Percentiles rank a stretch among this genome's conserved stretches.
Conservation (phyloP, 352 stramenopile species). For the Elongisporangium anandrum region DNA sequence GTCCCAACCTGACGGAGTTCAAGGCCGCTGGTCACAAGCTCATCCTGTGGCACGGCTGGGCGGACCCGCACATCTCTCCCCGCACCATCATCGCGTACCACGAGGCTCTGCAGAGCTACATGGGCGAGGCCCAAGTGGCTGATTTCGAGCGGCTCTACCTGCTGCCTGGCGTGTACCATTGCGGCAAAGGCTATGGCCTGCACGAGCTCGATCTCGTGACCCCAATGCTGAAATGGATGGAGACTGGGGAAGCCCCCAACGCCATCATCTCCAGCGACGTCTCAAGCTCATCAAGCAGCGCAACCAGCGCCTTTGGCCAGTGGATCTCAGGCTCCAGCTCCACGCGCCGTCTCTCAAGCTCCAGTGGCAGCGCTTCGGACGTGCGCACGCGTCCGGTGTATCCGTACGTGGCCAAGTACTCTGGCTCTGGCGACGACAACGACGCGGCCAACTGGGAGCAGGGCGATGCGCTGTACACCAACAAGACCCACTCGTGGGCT, state of each 20-base stretch:
- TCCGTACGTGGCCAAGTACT: slow-evolving; percentile 22
- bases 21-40: slow-evolving; percentile 30
- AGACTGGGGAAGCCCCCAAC: slow-evolving; percentile 20
- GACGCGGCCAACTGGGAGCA: slow-evolving; percentile 17
- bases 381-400: slow-evolving; percentile 19
- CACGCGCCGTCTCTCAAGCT: slow-evolving; percentile 2
- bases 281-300: slow-evolving; percentile 9
- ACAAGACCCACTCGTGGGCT: slow-evolving; percentile 11
- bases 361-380: slow-evolving; percentile 2
- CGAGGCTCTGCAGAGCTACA: slow-evolving; percentile 25
- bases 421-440: slow-evolving; percentile 15
- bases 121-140: slow-evolving; percentile 21
- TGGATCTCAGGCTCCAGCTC: slow-evolving; percentile 9
- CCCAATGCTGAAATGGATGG: slow-evolving; percentile 40
- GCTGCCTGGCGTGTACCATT: slow-evolving; percentile 42
- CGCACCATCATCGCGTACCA: slow-evolving; percentile 40
- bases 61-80: slow-evolving; percentile 43
- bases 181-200: slow-evolving; percentile 29
- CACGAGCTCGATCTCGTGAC: slow-evolving; percentile 35
- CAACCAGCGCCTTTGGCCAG: slow-evolving; percentile 21
- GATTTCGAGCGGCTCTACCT: slow-evolving; percentile 44
- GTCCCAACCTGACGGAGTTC: slow-evolving; percentile 29
- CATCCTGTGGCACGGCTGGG: slow-evolving; percentile 44
- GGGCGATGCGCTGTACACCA: slow-evolving; percentile 4
- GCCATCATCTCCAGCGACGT: slow-evolving; percentile 17